Conservation (phyloP, 2,329 filamentous ascomycete species). For the Stylonectria norvegica region DNA sequence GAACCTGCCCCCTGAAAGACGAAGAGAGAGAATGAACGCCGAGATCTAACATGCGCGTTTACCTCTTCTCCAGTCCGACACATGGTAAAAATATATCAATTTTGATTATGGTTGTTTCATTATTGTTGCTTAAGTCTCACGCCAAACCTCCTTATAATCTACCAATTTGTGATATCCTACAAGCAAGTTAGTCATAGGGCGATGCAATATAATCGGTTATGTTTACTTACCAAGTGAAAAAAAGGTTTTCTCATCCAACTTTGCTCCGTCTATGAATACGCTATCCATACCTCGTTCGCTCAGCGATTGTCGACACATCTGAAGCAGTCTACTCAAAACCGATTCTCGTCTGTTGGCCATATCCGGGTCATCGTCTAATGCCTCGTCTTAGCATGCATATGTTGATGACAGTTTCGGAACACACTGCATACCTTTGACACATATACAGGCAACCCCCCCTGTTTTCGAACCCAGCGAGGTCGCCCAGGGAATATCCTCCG, state of each 20-base stretch:
- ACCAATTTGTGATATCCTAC: constrained; percentile 59
- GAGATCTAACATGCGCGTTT: too few species aligned
- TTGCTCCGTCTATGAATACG: constrained; percentile 56
- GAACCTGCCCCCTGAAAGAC: too few species aligned
- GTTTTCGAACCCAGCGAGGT: constrained; percentile 47
- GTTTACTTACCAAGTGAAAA: constrained; percentile 47
- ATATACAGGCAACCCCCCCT: constrained; percentile 60
- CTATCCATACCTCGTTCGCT: constrained; percentile 48
- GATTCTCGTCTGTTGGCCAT: constrained; percentile 45
- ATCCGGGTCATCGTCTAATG: constrained; percentile 42
- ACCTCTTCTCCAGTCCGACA: too few species aligned
- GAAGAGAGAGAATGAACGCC: too few species aligned
- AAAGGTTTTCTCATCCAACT: constrained; percentile 48
- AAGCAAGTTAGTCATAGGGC: constrained; percentile 10
- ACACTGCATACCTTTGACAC: constrained; percentile 54
- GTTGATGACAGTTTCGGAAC: not conserved
- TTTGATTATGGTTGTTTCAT: too few species aligned
- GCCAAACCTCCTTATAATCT: constrained; percentile 54
- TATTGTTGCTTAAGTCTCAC: constrained; percentile 37
- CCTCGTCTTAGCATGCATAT: constrained; percentile 9
- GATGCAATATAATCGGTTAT: not conserved
- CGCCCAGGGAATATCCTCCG: constrained; percentile 55
- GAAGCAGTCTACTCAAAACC: constrained; percentile 51
- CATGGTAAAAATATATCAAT: too few species aligned
- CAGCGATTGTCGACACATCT: constrained; percentile 48